Evolutionary conservation across 345 rosid species (phyloP).

Genomic region (Eucalyptus shirleyi): DNA sequence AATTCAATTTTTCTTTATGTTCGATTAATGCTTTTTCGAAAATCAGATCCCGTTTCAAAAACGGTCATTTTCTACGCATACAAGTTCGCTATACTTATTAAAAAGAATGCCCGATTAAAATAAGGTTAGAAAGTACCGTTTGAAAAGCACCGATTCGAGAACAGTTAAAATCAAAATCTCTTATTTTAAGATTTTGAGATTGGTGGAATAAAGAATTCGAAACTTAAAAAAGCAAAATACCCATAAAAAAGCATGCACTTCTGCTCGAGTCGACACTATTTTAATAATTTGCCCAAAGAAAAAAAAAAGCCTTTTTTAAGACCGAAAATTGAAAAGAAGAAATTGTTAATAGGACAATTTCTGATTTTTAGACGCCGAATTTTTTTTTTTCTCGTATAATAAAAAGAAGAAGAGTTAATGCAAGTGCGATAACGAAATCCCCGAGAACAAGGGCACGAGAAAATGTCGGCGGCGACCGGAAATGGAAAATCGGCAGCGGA

Average conservation of each 20-base stretch:
- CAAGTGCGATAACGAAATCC: background rate
- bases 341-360: background rate
- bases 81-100: background rate
- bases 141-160: background rate
- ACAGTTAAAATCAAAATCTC: background rate
- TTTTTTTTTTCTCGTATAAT: background rate
- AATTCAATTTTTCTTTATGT: background rate
- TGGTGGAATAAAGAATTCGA: background rate
- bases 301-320: background rate
- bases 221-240: background rate
- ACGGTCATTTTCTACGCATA: background rate
- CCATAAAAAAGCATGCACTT: background rate
- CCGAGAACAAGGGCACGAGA: background rate
- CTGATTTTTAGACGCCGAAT: background rate
- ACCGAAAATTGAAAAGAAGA: background rate
- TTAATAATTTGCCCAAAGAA: background rate
- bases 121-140: background rate
- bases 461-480: background rate
- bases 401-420: background rate
- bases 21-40: background rate
- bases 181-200: background rate
- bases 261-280: background rate
- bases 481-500: background rate
- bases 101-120: background rate
- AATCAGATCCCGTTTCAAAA: background rate